Evolutionary conservation across 1,139 yeast genomes (phyloP), one percentile per base, ranked within the genome.

Genomic region (Magnusiomyces suaveolens): DNA sequence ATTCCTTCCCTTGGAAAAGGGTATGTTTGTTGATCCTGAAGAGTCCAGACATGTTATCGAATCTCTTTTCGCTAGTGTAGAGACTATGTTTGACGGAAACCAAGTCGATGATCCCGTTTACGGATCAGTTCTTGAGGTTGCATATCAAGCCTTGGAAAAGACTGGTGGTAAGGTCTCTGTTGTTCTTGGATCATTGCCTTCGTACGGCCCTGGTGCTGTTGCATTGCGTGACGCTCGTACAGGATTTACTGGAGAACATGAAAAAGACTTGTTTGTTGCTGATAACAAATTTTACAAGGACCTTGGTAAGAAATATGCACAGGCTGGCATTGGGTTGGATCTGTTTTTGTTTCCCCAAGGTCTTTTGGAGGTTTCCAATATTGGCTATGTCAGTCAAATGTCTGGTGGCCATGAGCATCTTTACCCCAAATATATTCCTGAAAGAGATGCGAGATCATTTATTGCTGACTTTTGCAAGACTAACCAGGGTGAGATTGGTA

Each of bases 91-190:
- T 55, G 69, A 70, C 18, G 70, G 72, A 23, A 77, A 75, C 52
- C 65, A 64, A 49, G 73, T 78, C 16, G 83, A 83, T 25, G 94
- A 86, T 60, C 84, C 89, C 0, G 83, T 89, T 38, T 86, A 80
- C 64, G 95, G 96, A 0, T 80, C 87, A 1, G 96, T 95, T 0
- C 70, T 89, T 49, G 76, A 82, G 55, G 81, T 84, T 1, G 92
- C 94, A 0, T 72, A 76, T 63, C 66, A 80, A 59, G 83, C 90
- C n/a, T 73, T 90, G 47, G 77, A 77, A 43, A 83, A 84, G 0
- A 79, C 79, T 12, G 96, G 96, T 56, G 97, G 97, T 61, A 87
- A 90, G 62, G 82, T 90, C 43, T 78, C 86, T 21, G 78, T 87
- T 0, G 69, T 87, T 2, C 72, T 90, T 52, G 76, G 88, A 1